Conservation (phyloP, 1,284 basidiomycete genomes). For the Moesziomyces globuligerus region DNA sequence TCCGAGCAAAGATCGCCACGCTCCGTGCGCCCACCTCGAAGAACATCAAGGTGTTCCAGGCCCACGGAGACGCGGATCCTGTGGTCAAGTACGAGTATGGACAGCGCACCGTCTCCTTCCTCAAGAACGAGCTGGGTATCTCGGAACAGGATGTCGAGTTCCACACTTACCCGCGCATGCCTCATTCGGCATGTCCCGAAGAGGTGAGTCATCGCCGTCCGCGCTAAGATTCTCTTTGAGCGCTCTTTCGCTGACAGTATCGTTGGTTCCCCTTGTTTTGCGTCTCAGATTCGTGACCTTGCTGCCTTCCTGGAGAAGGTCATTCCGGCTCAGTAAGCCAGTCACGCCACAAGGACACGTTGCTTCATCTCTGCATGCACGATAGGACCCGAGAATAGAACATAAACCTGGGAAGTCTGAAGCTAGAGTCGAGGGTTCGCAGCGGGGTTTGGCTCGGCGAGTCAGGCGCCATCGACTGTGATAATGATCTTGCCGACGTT, state of each 20-base stretch:
- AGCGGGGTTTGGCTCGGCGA: not conserved
- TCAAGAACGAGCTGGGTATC: constrained; percentile 53
- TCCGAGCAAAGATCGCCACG: constrained; percentile 54
- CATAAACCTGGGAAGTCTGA: no score
- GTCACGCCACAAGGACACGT: not conserved
- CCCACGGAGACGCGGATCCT: constrained; percentile 61
- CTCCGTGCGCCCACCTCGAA: constrained; percentile 41
- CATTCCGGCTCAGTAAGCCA: constrained; percentile 39
- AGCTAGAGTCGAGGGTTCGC: not conserved
- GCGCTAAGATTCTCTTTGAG: no score
- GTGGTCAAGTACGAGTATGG: constrained; percentile 62
- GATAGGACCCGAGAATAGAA: constrained; percentile 3
- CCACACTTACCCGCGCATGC: constrained; percentile 60
- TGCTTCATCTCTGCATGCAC: not conserved
- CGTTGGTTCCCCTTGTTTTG: not conserved
- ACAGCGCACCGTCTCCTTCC: constrained; percentile 40
- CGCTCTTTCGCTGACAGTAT: not conserved
- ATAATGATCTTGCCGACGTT: constrained; percentile 72
- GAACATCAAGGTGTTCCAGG: constrained; percentile 60
- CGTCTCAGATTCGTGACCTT: constrained; percentile 49
- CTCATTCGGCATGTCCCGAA: constrained; percentile 63
- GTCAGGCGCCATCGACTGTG: constrained; percentile 37
- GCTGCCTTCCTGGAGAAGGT: constrained; percentile 54
- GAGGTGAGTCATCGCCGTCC: constrained; percentile 40
- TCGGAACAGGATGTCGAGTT: constrained; percentile 46